phyloP scores from a whole-genome alignment of 441 rosid genomes.

The Gossypium davidsonii region DNA sequence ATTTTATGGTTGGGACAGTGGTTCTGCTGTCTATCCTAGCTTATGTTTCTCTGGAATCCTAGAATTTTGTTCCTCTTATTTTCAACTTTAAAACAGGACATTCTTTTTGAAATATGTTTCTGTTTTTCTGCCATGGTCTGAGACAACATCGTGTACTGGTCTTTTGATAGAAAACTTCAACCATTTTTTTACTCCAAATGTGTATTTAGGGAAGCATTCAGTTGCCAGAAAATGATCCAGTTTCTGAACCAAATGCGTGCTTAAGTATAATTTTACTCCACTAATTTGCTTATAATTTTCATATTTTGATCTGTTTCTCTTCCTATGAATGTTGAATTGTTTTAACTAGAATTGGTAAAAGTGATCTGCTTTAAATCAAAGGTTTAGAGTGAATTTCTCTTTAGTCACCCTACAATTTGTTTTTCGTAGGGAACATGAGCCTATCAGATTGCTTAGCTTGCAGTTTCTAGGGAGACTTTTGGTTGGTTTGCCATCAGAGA shows the following conservation, averaged over 20 bases:
- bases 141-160: background rate
- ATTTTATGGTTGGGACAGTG: too few species aligned
- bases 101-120: background rate
- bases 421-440: constrained; percentile 76
- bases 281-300: constrained; percentile 3
- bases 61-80: background rate
- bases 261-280: background rate
- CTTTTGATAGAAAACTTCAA: background rate
- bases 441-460: constrained; percentile 86
- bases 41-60: background rate
- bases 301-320: background rate
- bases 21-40: background rate
- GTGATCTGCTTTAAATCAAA: constrained; percentile 5
- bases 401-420: constrained; percentile 9
- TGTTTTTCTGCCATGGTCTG: constrained; percentile 4
- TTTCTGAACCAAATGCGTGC: constrained; percentile 8
- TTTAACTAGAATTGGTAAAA: background rate
- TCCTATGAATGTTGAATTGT: background rate
- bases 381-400: constrained; percentile 7
- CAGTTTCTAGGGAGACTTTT: constrained; percentile 92
- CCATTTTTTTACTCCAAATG: background rate
- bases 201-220: background rate
- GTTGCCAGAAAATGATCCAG: background rate
- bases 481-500: constrained; percentile 86
- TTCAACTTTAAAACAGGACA: background rate